These are phyloP conservation scores for Trichoderma sp. DNA, from an alignment of 2,329 filamentous ascomycete species.

Conservation along the genomic window DNA sequence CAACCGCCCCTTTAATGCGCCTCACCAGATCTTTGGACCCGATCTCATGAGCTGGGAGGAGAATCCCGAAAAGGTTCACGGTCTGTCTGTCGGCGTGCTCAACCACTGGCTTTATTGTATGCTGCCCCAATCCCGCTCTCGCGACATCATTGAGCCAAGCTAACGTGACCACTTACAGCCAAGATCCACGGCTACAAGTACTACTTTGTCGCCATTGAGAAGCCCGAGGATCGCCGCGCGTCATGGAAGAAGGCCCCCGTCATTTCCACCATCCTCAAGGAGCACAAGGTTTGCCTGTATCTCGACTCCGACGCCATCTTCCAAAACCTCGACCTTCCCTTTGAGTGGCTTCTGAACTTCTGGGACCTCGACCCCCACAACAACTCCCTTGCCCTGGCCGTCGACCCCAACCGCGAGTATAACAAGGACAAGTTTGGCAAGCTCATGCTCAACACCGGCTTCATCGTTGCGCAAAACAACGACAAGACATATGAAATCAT, in stretches of 20 bases:
- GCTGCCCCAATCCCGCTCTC: conserved; percentile 1
- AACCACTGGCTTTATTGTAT: conserved; percentile 45
- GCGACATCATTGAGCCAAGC: not conserved
- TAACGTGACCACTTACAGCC: conserved; percentile 31
- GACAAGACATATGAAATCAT: conserved; percentile 46
- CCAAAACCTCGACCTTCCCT: conserved; percentile 41
- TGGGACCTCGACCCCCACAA: conserved; percentile 40
- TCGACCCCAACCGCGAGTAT: conserved; percentile 36
- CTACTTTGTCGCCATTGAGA: conserved; percentile 41
- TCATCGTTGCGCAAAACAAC: conserved; percentile 53
- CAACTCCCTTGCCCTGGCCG: conserved; percentile 42
- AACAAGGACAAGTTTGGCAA: conserved; percentile 42
- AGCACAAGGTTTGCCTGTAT: conserved; percentile 43
- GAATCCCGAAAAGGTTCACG: conserved; percentile 31
- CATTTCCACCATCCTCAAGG: conserved; percentile 41
- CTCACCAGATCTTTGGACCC: conserved; percentile 37
- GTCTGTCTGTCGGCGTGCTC: conserved; percentile 40
- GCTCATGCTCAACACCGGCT: conserved; percentile 49
- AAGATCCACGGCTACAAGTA: conserved; percentile 48
- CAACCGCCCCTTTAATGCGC: conserved; percentile 38
- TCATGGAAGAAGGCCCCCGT: conserved; percentile 46
- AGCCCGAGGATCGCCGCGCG: conserved; percentile 40
- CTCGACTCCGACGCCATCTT: conserved; percentile 47
- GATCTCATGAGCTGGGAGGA: conserved; percentile 38
- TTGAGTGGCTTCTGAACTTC: conserved; percentile 49